Evolutionary conservation across 768 basidiomycete genomes (phyloP).

Genomic region (Coprinopsis marcescibilis): DNA sequence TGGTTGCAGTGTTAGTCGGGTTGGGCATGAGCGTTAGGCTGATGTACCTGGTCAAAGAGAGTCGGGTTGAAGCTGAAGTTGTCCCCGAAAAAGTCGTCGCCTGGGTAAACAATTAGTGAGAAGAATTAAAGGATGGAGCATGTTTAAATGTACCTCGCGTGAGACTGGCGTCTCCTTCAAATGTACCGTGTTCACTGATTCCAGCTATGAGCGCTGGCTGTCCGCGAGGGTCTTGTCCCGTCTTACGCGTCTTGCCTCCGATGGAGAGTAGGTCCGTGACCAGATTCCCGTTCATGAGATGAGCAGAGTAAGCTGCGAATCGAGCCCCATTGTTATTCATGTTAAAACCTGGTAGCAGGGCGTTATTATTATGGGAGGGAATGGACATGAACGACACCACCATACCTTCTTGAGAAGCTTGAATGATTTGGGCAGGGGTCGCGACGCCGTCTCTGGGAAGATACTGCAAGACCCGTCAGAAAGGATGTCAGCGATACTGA

Average conservation of each 20-base stretch:
- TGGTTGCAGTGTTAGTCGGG: neutral
- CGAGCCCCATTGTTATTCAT: conserved; percentile 12
- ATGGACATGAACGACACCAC: neutral
- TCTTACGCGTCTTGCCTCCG: conserved; percentile 12
- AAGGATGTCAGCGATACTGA: neutral
- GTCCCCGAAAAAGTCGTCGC: conserved; percentile 15
- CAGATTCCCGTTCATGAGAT: conserved; percentile 14
- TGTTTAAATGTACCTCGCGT: conserved; percentile 8
- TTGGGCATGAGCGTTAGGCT: neutral
- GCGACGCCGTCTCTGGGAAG: conserved; percentile 12
- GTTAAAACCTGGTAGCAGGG: conserved; percentile 13
- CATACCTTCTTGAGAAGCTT: conserved; percentile 8
- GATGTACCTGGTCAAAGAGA: conserved; percentile 16
- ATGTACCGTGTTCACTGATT: conserved; percentile 14
- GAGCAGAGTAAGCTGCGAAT: conserved; percentile 16
- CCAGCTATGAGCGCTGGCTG: conserved; percentile 14
- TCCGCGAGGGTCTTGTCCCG: conserved; percentile 13
- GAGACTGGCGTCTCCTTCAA: conserved; percentile 16
- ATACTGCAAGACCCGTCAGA: conserved; percentile 4
- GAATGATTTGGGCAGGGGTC: conserved; percentile 13
- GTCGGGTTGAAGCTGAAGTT: conserved; percentile 19
- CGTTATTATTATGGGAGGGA: neutral
- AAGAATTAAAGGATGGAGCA: too few species aligned
- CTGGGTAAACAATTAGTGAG: too few species aligned
- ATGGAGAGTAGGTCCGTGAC: conserved; percentile 14